phyloP scores from a whole-genome alignment of 805 yeast species.

The Ogataea sp. region DNA sequence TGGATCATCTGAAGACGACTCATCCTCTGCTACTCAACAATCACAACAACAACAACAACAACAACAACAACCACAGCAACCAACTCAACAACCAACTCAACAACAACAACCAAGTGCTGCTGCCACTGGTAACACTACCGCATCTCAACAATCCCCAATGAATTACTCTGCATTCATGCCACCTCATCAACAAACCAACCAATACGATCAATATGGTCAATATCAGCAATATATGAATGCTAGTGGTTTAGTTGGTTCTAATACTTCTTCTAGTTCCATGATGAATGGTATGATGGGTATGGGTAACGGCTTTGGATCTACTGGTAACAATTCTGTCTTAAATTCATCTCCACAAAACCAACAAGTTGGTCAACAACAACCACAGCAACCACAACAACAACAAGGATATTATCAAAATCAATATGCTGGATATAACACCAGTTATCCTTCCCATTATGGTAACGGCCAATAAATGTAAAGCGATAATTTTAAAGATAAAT shows the following conservation, averaged over 20 bases:
- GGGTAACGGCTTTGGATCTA: not conserved
- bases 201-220: slow-evolving; percentile 3
- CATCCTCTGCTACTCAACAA: too few species aligned
- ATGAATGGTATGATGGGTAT: not conserved
- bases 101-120: too few species aligned
- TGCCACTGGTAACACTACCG: too few species aligned
- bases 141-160: too few species aligned
- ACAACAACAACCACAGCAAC: slow-evolving; percentile 12
- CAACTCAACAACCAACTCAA: slow-evolving; percentile 7
- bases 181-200: slow-evolving; percentile 6
- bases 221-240: slow-evolving; percentile 7
- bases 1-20: too few species aligned
- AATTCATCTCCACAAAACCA: not conserved
- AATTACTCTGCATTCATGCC: too few species aligned
- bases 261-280: too few species aligned
- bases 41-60: slow-evolving; percentile 14
- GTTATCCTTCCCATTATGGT: too few species aligned
- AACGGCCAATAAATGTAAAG: too few species aligned
- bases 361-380: not conserved
- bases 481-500: too few species aligned
- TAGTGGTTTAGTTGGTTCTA: too few species aligned
- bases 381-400: slow-evolving; percentile 1
- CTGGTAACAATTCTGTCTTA: not conserved
- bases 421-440: not conserved
- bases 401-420: slow-evolving; percentile 1